Evolutionary conservation across 2,329 filamentous ascomycete genomes (phyloP), one percentile per base, ranked within the genome.

Genomic region (Colletotrichum karsti): DNA sequence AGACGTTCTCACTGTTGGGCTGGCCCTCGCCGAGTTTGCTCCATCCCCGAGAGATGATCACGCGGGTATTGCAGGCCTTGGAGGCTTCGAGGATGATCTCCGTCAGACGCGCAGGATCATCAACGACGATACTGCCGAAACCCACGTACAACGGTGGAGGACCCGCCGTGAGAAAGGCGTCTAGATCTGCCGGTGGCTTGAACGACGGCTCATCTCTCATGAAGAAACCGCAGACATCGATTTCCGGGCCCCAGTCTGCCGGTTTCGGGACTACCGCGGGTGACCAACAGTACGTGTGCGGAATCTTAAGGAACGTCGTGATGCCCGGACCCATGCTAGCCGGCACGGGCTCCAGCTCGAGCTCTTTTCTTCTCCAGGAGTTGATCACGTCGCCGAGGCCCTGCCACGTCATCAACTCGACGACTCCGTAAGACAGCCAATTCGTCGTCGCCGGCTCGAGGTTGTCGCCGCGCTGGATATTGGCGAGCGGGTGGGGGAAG

Each of bases 281-380:
- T 0, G 90, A 92, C 92, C 92, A 95, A 75, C 92, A 93, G 73
- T 95, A 95, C 0, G 93, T 93, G 68, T 91, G 91, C 0, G 93
- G 92, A 5, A 94, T 85, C 50, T 85, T 84, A 20, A 95, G 77
- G 8, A 91, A 88, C 42, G 88, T 88, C 1, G 92, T 79, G 79
- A 94, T 88, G 18, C 89, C 89, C 6, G 92, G 91, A 2, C 91
- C 92, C 82, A 90, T 92, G 44, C 93, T 88, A 22, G 91, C 82
- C 72, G 90, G 91, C 42, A 94, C 84, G 0, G 90, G 85, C 55
- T 93, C 91, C 1, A 94, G 80, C 9, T 89, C 87, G 37, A 85
- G 86, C 56, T 88, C 86, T 70, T 89, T 88, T 53, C 92, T 85
- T 73, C 93, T 76, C 94, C 92, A 54, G 91, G 91, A 7, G 93